Conservation (phyloP, 2,329 filamentous ascomycete genomes). For the Xylaria sp. region DNA sequence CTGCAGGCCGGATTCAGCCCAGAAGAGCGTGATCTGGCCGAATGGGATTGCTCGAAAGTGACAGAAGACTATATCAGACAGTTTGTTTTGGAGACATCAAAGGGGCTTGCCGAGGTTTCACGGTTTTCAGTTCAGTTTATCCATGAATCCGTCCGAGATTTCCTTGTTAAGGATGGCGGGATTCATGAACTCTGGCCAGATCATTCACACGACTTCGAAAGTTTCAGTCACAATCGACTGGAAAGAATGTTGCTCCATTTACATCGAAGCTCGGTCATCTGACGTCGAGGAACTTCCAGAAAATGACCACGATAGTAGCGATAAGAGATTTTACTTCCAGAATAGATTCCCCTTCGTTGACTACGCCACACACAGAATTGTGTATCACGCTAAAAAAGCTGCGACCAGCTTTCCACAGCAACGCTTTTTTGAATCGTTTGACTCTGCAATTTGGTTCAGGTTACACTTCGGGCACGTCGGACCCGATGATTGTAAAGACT, state of each 20-base stretch:
- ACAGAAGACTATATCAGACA: conserved; percentile 41
- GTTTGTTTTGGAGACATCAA: conserved; percentile 58
- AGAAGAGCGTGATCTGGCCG: neutral
- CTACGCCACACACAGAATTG: conserved; percentile 22
- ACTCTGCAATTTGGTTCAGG: conserved; percentile 5
- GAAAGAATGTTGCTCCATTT: conserved; percentile 13
- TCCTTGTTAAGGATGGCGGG: conserved; percentile 54
- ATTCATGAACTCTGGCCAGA: conserved; percentile 50
- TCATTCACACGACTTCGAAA: conserved; percentile 54
- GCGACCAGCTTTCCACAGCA: conserved; percentile 6
- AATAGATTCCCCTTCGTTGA: conserved; percentile 31
- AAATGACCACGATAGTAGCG: no score
- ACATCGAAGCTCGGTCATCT: neutral
- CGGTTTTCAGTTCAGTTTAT: conserved; percentile 64
- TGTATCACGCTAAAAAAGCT: conserved; percentile 33
- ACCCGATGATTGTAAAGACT: neutral
- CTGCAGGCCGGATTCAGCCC: conserved; percentile 9
- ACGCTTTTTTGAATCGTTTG: conserved; percentile 14
- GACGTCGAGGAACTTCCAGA: neutral
- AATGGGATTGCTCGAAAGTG: neutral
- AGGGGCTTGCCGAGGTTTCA: conserved; percentile 61
- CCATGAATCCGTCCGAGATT: conserved; percentile 63
- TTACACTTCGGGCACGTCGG: neutral
- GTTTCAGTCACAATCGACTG: conserved; percentile 53
- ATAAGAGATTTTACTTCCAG: neutral